Percentiles rank a stretch among this genome's conserved stretches.
phyloP scores from a whole-genome alignment of 2,329 filamentous ascomycete species.

The Fusarium napiforme region DNA sequence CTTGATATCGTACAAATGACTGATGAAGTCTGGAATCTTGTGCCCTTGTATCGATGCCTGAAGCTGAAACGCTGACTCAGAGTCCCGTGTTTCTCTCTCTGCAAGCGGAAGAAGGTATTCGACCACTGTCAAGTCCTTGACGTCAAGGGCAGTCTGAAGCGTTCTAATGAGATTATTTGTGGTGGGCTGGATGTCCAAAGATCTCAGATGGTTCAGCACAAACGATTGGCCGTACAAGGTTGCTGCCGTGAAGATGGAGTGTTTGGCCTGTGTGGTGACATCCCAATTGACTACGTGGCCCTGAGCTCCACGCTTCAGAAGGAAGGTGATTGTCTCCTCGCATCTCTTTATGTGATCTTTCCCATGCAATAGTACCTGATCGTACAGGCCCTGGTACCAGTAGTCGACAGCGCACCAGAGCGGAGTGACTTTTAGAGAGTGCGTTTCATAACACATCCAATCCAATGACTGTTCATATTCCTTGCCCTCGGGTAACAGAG shows the following conservation, averaged over 20 bases:
- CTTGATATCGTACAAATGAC: not conserved
- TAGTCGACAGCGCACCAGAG: not conserved
- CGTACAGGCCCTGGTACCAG: not conserved
- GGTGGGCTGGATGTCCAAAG: not conserved
- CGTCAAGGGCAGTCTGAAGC: not conserved
- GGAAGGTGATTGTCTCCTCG: not conserved
- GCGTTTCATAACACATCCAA: not conserved
- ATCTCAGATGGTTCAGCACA: not conserved
- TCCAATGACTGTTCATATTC: not conserved
- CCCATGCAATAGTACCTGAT: rapidly evolving
- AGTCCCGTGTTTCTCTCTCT: not conserved
- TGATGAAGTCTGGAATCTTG: not conserved
- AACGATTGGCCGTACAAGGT: not conserved
- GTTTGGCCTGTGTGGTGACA: not conserved
- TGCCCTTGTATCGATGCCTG: not conserved
- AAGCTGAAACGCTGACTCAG: not conserved
- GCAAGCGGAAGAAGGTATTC: not conserved
- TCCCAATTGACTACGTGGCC: not conserved
- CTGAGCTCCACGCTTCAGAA: not conserved
- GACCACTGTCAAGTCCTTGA: rapidly evolving
- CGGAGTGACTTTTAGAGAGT: not conserved
- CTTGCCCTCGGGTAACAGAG: not conserved
- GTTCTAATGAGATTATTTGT: not conserved
- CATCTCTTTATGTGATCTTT: not conserved
- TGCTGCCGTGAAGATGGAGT: not conserved